Percentiles rank a stretch among this genome's conserved stretches.
Conservation (phyloP, 2,329 filamentous ascomycete genomes). For the Colletotrichum magnum region DNA sequence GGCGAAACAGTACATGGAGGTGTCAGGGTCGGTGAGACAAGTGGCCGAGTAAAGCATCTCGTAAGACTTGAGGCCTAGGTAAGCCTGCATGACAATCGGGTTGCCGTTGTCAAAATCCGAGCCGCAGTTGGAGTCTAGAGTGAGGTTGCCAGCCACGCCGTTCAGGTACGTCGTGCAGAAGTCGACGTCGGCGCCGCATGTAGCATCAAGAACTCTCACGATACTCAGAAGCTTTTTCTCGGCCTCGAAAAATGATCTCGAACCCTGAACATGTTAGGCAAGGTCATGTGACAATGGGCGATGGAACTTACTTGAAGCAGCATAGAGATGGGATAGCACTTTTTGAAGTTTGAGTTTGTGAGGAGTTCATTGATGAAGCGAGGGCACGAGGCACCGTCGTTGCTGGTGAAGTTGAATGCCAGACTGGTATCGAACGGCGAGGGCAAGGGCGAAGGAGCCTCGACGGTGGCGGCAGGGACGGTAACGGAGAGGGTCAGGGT, state of each 20-base stretch:
- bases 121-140: slow-evolving; percentile 75
- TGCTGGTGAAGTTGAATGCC: slow-evolving; percentile 71
- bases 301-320: slow-evolving; percentile 77
- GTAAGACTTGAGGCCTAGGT: slow-evolving; percentile 83
- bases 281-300: slow-evolving; percentile 1
- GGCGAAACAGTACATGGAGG: slow-evolving; percentile 83
- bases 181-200: slow-evolving; percentile 78
- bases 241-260: slow-evolving; percentile 85
- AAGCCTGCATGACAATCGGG: slow-evolving; percentile 79
- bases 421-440: slow-evolving; percentile 77
- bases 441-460: slow-evolving; percentile 63
- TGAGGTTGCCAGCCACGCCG: slow-evolving; percentile 75
- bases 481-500: slow-evolving; percentile 37
- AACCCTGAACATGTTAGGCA: slow-evolving; percentile 71
- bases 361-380: slow-evolving; percentile 79
- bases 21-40: slow-evolving; percentile 79
- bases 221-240: slow-evolving; percentile 79
- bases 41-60: slow-evolving; percentile 83
- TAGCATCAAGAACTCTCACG: slow-evolving; percentile 82
- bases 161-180: slow-evolving; percentile 77
- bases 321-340: slow-evolving; percentile 87
- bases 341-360: slow-evolving; percentile 74
- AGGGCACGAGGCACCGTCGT: slow-evolving; percentile 69
- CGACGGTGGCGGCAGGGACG: slow-evolving; percentile 46
- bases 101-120: slow-evolving; percentile 78